A percentile compares a stretch with the other conserved stretches of the same genome.
Evolutionary conservation across 179 eudicot species (phyloP).

Genomic region (Drosera spatulata): DNA sequence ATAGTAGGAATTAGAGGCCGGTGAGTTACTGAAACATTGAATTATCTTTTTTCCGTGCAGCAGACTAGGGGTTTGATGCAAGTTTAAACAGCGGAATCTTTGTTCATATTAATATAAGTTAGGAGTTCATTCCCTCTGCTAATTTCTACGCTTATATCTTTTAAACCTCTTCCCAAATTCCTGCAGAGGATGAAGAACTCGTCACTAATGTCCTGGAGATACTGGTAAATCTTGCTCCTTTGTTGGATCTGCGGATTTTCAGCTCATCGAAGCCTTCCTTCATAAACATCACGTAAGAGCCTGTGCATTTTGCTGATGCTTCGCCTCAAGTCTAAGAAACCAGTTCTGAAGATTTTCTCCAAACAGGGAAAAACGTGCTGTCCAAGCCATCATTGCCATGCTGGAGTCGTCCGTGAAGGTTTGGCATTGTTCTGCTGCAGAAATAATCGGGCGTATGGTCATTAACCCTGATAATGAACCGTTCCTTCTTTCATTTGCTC

Average conservation of each 20-base stretch:
- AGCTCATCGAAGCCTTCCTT: slow-evolving; percentile 93
- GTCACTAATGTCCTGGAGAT: slow-evolving; percentile 96
- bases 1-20: too few species aligned
- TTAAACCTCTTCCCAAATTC: slow-evolving; percentile 7
- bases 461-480: slow-evolving; percentile 94
- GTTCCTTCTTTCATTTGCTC: slow-evolving; percentile 74
- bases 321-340: neutral
- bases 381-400: slow-evolving; percentile 79
- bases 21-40: too few species aligned
- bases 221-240: slow-evolving; percentile 71
- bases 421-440: slow-evolving; percentile 99
- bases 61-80: too few species aligned
- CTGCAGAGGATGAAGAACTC: slow-evolving; percentile 93
- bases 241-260: slow-evolving; percentile 81
- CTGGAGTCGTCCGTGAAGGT: slow-evolving; percentile 68
- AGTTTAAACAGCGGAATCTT: too few species aligned
- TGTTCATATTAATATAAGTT: neutral
- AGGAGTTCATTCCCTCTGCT: neutral
- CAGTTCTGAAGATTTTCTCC: neutral
- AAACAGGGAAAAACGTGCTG: slow-evolving; percentile 78
- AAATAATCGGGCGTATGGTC: slow-evolving; percentile 76
- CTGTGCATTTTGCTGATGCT: neutral
- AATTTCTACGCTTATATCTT: neutral
- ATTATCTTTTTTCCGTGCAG: too few species aligned
- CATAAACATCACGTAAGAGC: slow-evolving; percentile 74